Evolutionary conservation across 257 asterid species (phyloP).

Genomic region (Penstemon barbatus): DNA sequence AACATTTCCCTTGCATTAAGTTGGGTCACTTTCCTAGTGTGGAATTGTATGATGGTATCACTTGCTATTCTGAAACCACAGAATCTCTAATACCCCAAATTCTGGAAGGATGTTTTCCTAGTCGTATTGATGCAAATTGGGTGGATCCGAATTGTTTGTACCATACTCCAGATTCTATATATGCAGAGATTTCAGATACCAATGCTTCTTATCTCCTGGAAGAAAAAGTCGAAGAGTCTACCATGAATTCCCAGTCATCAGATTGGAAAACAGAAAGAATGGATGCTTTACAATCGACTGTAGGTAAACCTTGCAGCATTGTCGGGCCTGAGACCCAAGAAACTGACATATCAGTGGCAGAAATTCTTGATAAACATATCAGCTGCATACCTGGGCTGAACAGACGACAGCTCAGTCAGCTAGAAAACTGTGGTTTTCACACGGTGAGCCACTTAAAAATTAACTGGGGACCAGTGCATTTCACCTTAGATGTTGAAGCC

Average conservation of each 20-base stretch:
- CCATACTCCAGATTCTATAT: slow-evolving; percentile 41
- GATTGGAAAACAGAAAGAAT: slow-evolving; percentile 38
- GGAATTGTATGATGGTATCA: slow-evolving; percentile 65
- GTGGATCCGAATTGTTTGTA: slow-evolving; percentile 45
- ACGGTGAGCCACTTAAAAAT: slow-evolving; percentile 52
- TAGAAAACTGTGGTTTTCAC: slow-evolving; percentile 77
- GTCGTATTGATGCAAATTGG: slow-evolving; percentile 48
- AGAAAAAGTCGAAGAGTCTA: slow-evolving; percentile 36
- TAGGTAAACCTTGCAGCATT: slow-evolving; percentile 35
- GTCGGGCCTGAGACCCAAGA: slow-evolving; percentile 36
- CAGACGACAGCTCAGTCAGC: slow-evolving; percentile 60
- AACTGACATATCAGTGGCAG: slow-evolving; percentile 47
- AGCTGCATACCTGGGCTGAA: slow-evolving; percentile 65
- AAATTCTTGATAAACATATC: slow-evolving; percentile 65
- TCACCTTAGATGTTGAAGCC: slow-evolving; percentile 23
- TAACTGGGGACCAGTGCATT: slow-evolving; percentile 13
- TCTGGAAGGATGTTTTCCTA: slow-evolving; percentile 53
- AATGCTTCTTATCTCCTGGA: slow-evolving; percentile 33
- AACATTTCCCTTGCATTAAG: slow-evolving; percentile 68
- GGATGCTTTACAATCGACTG: slow-evolving; percentile 37
- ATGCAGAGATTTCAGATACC: slow-evolving; percentile 39
- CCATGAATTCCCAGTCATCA: slow-evolving; percentile 34
- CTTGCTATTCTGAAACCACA: slow-evolving; percentile 40
- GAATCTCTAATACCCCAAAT: slow-evolving; percentile 52
- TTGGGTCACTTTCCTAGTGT: slow-evolving; percentile 68